A percentile compares a stretch with the other conserved stretches of the same genome.
phyloP scores from a whole-genome alignment of 1,139 yeast genomes.

The Barnettozyma hawaiiensis region DNA sequence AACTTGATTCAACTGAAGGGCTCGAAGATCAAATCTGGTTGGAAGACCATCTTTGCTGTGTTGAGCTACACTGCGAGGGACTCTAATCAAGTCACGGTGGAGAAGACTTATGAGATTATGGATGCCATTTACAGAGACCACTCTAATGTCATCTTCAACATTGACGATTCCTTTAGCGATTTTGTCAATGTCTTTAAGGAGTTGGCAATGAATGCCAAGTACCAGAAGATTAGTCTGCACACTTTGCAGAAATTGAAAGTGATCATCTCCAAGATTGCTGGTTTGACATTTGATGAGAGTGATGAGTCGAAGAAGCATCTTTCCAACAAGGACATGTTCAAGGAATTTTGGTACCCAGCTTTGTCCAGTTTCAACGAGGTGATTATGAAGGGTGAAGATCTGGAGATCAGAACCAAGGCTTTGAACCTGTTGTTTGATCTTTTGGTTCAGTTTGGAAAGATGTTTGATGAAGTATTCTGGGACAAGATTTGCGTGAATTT shows the following conservation, averaged over 20 bases:
- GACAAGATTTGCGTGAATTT: constrained; percentile 68
- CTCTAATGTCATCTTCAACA: constrained; percentile 57
- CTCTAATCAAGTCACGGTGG: constrained; percentile 48
- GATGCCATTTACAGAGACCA: constrained; percentile 58
- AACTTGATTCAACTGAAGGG: constrained; percentile 82
- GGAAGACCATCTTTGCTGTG: constrained; percentile 85
- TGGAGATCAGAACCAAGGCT: constrained; percentile 91
- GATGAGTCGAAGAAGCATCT: constrained; percentile 43
- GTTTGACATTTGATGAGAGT: constrained; percentile 39
- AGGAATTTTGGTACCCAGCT: constrained; percentile 60
- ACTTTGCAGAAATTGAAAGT: constrained; percentile 71
- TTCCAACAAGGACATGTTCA: constrained; percentile 31
- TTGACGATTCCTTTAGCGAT: constrained; percentile 66
- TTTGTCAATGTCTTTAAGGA: constrained; percentile 74
- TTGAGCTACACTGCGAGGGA: constrained; percentile 39
- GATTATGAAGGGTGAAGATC: constrained; percentile 88
- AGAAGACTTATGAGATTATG: constrained; percentile 58
- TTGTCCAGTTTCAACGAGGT: constrained; percentile 79
- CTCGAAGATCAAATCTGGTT: constrained; percentile 78
- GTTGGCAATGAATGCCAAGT: constrained; percentile 77
- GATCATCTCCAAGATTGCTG: constrained; percentile 56
- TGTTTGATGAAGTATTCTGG: constrained; percentile 78
- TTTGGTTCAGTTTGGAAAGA: constrained; percentile 70
- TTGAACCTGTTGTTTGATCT: constrained; percentile 77
- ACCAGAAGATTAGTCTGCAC: constrained; percentile 75